Evolutionary conservation across 371 early-diverging fungal genomes (phyloP).

Genomic region (Rhizomucor pusillus): DNA sequence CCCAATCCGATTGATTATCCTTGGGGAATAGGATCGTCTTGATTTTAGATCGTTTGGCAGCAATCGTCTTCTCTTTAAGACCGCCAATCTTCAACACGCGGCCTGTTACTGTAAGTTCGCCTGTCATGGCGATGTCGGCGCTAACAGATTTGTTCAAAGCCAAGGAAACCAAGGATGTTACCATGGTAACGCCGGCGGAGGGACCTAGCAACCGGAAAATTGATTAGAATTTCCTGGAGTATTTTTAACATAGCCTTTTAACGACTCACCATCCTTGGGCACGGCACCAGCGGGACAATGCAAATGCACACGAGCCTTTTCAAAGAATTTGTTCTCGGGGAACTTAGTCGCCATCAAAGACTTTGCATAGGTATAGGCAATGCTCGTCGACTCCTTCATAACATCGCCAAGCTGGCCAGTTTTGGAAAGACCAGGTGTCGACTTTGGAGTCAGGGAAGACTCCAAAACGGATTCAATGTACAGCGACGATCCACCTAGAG

Average conservation of each 20-base stretch:
- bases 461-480: conserved; percentile 95
- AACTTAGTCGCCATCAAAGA: conserved; percentile 67
- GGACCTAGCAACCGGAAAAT: conserved; percentile 45
- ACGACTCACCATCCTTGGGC: conserved; percentile 80
- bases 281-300: conserved; percentile 98
- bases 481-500: conserved; percentile 82
- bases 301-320: conserved; percentile 84
- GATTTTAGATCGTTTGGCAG: conserved; percentile 92
- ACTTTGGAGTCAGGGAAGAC: conserved; percentile 59
- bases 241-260: background rate
- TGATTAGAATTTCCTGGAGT: background rate
- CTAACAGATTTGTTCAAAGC: conserved; percentile 78
- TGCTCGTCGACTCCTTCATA: conserved; percentile 96
- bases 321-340: conserved; percentile 89
- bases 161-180: conserved; percentile 87
- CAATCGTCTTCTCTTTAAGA: conserved; percentile 95
- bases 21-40: conserved; percentile 86
- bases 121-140: conserved; percentile 93
- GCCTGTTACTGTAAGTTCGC: conserved; percentile 95
- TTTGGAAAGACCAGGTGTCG: conserved; percentile 66
- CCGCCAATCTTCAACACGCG: conserved; percentile 97
- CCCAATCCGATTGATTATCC: conserved; percentile 91
- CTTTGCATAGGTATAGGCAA: conserved; percentile 93
- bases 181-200: conserved; percentile 96
- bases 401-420: conserved; percentile 98